A percentile compares a stretch with the other conserved stretches of the same genome.
phyloP scores from a whole-genome alignment of 208 protist species.

The Blechomonas ayalai region DNA sequence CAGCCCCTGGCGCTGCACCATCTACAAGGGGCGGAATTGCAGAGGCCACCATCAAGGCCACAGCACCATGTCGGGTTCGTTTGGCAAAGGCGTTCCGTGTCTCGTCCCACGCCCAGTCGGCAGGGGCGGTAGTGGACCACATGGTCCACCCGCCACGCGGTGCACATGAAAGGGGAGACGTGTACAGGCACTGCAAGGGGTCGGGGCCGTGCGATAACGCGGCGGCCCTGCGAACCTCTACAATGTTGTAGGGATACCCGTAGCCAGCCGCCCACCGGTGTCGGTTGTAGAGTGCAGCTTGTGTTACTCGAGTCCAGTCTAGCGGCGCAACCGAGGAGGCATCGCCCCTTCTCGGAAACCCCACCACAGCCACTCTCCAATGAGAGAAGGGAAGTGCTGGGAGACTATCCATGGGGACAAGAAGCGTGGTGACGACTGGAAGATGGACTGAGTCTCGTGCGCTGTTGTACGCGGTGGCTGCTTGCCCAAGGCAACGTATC shows the following conservation, averaged over 20 bases:
- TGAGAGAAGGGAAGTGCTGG: background rate
- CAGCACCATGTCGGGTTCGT: conserved; percentile 11
- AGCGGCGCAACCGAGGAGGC: background rate
- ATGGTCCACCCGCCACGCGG: conserved; percentile 20
- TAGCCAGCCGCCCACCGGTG: conserved; percentile 10
- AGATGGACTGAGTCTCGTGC: no score
- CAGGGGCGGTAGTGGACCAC: conserved; percentile 15
- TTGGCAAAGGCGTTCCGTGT: conserved; percentile 5
- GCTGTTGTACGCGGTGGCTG: no score
- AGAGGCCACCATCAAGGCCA: conserved; percentile 14
- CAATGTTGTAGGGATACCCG: conserved; percentile 7
- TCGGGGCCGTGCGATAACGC: background rate
- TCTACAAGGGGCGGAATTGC: conserved; percentile 11
- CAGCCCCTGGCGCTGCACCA: conserved; percentile 6
- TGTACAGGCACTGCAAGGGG: conserved; percentile 1
- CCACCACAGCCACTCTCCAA: conserved; percentile 1
- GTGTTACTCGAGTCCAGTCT: conserved; percentile 7
- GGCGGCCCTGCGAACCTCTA: conserved; percentile 14
- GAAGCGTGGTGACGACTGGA: no score
- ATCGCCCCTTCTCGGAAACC: background rate
- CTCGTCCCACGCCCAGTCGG: conserved; percentile 13
- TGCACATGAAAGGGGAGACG: conserved; percentile 1
- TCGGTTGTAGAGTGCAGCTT: conserved; percentile 13
- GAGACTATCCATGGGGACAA: no score
- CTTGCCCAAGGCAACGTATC: no score